phyloP scores from a whole-genome alignment of 2,329 filamentous ascomycete species.

The Corniculantispora saksenae region DNA sequence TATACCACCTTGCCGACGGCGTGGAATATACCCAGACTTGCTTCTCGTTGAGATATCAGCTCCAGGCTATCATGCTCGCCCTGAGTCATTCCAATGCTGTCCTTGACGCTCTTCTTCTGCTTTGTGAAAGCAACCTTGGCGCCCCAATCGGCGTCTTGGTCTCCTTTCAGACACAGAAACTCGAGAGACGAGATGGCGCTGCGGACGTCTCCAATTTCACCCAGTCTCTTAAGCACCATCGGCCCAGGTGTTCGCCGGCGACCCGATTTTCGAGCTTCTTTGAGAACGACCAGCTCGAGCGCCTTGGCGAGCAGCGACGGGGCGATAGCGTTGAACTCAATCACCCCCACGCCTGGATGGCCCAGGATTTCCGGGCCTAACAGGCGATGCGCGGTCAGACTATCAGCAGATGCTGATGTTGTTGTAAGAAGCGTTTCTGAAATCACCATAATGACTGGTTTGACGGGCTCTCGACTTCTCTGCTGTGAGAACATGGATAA shows the following conservation, averaged over 20 bases:
- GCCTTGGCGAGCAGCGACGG: conserved; percentile 84
- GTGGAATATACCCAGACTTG: conserved; percentile 91
- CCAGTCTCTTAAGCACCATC: conserved; percentile 73
- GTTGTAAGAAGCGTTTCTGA: conserved; percentile 89
- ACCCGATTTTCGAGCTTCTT: conserved; percentile 79
- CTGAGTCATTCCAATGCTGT: conserved; percentile 63
- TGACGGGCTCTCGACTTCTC: conserved; percentile 48
- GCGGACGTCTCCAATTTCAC: conserved; percentile 87
- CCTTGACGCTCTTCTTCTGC: conserved; percentile 61
- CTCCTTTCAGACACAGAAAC: conserved; percentile 84
- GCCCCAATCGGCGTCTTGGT: conserved; percentile 73
- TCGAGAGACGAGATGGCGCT: conserved; percentile 91
- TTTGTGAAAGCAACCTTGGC: conserved; percentile 72
- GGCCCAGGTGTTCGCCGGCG: conserved; percentile 75
- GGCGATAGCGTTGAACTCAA: conserved; percentile 93
- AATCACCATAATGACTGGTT: conserved; percentile 83
- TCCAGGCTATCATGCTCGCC: conserved; percentile 79
- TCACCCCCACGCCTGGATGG: conserved; percentile 74
- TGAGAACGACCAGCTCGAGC: conserved; percentile 76
- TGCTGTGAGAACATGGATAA: conserved; percentile 48
- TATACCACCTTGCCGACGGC: conserved; percentile 95
- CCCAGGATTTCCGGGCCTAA: conserved; percentile 83
- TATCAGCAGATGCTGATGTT: conserved; percentile 81
- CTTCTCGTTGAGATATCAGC: conserved; percentile 82
- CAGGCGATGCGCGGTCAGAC: conserved; percentile 87